Evolutionary conservation across 1,139 yeast species (phyloP), one percentile per base, ranked within the genome.

Genomic region (Pichia sp.): DNA sequence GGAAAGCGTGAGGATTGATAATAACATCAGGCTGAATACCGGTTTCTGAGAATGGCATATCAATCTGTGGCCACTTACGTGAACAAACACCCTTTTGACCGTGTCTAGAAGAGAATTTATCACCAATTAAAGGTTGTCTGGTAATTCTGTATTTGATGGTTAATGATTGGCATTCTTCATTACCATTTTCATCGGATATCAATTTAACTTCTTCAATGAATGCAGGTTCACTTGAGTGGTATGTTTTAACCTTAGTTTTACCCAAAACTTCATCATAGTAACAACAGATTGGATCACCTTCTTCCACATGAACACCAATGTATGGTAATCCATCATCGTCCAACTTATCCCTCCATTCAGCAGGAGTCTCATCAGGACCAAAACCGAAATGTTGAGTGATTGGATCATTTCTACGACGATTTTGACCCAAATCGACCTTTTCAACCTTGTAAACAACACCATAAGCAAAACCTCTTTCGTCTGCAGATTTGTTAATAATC

Each of bases 1-100:
- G 98, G 90, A 92, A 92, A 55, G 97, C 98, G 64, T 92, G 98
- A 4, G 98, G 98, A 64, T 92, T 92, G 60, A 92, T 92, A 60
- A 92, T 92, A 55, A 92, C 86, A 68, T 92, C 98, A 1, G 98
- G 98, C 64, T 86, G 96, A 52, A 92, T 90, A 59, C 98, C 98
- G 35, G 85, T 72, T 68, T 92, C 98, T 53, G 88, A 79, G 69
- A 92, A 92, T 49, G 99, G 99, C 95, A 92, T 82, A 64, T 92
- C 98, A 52, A 85, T 73, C 44, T 87, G 82, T 29, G 97, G 98
- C 96, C 97, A 92, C 66, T 90, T 92, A 65, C 96, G 85, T 11
- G 97, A 90, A 69, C 97, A 92, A 50, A 92, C 98, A 78, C 99
- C 99, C 69, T 92, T 92, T 68, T 92, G 99, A 51, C 98, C 98